Percentiles rank a stretch among this genome's conserved stretches.
Conservation (phyloP, 2,329 filamentous ascomycete genomes). For the Stachybotrys chlorohalonatus region DNA sequence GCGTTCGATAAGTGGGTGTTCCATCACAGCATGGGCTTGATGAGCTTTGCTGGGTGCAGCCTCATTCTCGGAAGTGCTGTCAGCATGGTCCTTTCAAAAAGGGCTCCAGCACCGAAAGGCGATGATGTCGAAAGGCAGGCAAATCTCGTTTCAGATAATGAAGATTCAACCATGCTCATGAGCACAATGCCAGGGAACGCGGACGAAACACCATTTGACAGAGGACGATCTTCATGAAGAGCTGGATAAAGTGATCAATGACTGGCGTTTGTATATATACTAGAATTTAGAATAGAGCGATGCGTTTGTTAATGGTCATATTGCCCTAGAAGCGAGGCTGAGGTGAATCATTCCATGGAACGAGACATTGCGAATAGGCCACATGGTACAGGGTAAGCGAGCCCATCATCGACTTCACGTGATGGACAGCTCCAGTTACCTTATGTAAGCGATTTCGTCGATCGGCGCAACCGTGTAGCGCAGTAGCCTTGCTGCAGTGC, state of each 20-base stretch:
- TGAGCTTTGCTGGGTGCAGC: slow-evolving; percentile 40
- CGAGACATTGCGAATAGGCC: no score
- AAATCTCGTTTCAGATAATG: slow-evolving; percentile 19
- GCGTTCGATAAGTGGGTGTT: slow-evolving; percentile 44
- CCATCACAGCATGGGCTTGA: slow-evolving; percentile 37
- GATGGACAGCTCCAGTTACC: no score
- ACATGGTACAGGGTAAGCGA: no score
- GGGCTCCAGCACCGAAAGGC: slow-evolving; percentile 16
- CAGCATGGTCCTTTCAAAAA: slow-evolving; percentile 38
- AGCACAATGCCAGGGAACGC: slow-evolving; percentile 15
- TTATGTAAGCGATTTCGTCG: not conserved
- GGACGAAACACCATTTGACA: slow-evolving; percentile 8
- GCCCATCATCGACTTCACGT: no score
- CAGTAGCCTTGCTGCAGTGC: not conserved
- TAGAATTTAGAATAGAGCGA: not conserved
- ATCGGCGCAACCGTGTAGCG: not conserved
- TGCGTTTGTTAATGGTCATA: not conserved
- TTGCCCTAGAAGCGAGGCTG: no score
- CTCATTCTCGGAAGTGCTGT: slow-evolving; percentile 45
- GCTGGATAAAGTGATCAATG: not conserved
- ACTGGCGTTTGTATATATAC: not conserved
- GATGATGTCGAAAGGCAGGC: slow-evolving; percentile 25
- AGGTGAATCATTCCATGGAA: no score
- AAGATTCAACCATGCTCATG: slow-evolving; percentile 31
- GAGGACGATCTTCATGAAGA: not conserved